Evolutionary conservation across 2,329 filamentous ascomycete genomes (phyloP).

Genomic region (Sclerotinia spermophila): DNA sequence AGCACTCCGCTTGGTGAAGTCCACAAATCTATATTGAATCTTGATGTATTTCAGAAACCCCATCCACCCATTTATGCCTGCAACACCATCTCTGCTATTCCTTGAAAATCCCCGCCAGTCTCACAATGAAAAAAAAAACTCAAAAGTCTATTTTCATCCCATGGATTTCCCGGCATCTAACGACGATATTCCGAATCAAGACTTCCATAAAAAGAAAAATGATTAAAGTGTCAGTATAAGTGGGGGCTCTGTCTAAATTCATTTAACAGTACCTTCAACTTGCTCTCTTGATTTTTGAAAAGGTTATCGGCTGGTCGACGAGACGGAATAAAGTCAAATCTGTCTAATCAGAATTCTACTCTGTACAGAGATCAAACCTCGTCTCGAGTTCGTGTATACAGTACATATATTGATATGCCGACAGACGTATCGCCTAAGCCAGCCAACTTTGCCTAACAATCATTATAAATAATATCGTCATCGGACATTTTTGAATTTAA

Average conservation of each 20-base stretch:
- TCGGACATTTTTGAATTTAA: conserved; percentile 9
- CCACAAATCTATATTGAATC: neutral
- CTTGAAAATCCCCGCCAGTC: neutral
- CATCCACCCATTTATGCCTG: neutral
- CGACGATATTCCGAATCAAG: neutral
- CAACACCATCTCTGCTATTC: neutral
- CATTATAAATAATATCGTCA: neutral
- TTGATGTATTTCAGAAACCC: neutral
- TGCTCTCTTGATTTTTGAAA: neutral
- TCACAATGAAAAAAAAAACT: neutral
- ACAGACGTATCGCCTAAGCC: neutral
- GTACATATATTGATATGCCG: neutral
- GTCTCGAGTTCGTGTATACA: too few relatives aligned
- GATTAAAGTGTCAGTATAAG: neutral
- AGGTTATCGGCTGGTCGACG: too few relatives aligned
- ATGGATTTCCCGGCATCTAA: neutral
- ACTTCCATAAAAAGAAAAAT: neutral
- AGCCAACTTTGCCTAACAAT: neutral
- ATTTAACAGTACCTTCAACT: neutral
- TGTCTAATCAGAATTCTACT: neutral
- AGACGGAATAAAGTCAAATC: neutral
- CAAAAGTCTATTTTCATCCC: neutral
- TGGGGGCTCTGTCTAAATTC: neutral
- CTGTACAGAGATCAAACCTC: too few relatives aligned
- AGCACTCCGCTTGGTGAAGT: neutral